Evolutionary conservation across 2,329 filamentous ascomycete species (phyloP).

Genomic region (Scolecobasidium constrictum): DNA sequence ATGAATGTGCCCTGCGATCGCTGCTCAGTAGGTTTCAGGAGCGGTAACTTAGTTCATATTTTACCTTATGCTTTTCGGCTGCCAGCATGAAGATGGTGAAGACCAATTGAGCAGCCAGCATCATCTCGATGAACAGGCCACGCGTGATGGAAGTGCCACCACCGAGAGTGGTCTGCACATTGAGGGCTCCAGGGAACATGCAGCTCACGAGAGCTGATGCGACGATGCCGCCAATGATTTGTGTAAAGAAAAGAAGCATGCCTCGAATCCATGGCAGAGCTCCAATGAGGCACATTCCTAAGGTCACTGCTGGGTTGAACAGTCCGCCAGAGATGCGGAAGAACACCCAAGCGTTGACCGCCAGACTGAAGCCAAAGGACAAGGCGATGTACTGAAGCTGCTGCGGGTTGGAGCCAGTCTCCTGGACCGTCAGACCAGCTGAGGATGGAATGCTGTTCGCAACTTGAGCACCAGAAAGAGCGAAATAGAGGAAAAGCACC

Average conservation of each 20-base stretch:
- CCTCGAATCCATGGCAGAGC: conserved; percentile 23
- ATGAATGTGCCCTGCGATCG: conserved; percentile 29
- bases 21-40: conserved; percentile 30
- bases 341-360: conserved; percentile 9
- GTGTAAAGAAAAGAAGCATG: conserved; percentile 20
- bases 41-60: no score
- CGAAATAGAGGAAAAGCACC: conserved; percentile 9
- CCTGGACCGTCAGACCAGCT: conserved; percentile 12
- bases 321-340: conserved; percentile 9
- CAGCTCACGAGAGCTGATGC: conserved; percentile 32
- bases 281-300: conserved; percentile 27
- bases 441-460: conserved; percentile 5
- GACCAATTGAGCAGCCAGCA: conserved; percentile 35
- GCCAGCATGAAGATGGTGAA: conserved; percentile 25
- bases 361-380: conserved; percentile 15
- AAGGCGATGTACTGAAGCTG: conserved; percentile 18
- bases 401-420: conserved; percentile 6
- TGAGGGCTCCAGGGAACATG: conserved; percentile 34
- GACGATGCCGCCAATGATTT: conserved; percentile 23
- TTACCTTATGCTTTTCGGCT: conserved; percentile 32
- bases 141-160: conserved; percentile 30
- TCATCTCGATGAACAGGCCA: conserved; percentile 39
- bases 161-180: conserved; percentile 31
- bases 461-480: conserved; percentile 8
- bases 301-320: conserved; percentile 22